Conservation (phyloP, 495 filamentous ascomycete species). For the Talaromyces adpressus region DNA sequence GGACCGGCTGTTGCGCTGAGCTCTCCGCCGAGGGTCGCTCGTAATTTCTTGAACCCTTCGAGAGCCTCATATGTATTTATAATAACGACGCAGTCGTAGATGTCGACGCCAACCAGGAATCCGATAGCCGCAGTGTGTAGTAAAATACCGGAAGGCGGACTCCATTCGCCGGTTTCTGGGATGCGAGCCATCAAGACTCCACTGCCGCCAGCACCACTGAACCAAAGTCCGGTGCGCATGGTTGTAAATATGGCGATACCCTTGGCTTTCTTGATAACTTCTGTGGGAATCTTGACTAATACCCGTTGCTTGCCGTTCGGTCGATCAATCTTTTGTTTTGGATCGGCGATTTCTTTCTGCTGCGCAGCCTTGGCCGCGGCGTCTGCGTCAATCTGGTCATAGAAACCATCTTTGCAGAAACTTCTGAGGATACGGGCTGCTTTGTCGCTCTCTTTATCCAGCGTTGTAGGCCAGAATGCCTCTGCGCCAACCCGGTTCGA, state of each 20-base stretch:
- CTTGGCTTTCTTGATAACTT: slow-evolving; percentile 78
- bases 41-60: slow-evolving; percentile 70
- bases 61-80: slow-evolving; percentile 79
- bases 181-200: slow-evolving; percentile 74
- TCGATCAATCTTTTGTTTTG: slow-evolving; percentile 37
- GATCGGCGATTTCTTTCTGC: slow-evolving; percentile 21
- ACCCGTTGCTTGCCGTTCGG: slow-evolving; percentile 62
- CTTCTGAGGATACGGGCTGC: slow-evolving; percentile 71
- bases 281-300: slow-evolving; percentile 73
- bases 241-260: slow-evolving; percentile 88
- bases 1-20: slow-evolving; percentile 72
- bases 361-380: slow-evolving; percentile 20
- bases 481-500: slow-evolving; percentile 69
- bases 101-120: slow-evolving; percentile 85
- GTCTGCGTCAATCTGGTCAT: slow-evolving; percentile 30
- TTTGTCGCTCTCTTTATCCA: slow-evolving; percentile 79
- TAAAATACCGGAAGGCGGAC: slow-evolving; percentile 78
- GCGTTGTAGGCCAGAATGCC: slow-evolving; percentile 72
- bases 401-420: slow-evolving; percentile 73
- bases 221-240: slow-evolving; percentile 87
- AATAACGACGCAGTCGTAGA: slow-evolving; percentile 88
- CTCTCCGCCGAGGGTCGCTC: slow-evolving; percentile 72
- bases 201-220: slow-evolving; percentile 80
- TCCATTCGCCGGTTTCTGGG: slow-evolving; percentile 75
- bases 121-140: slow-evolving; percentile 79